Conservation (phyloP, 192 early-diverging fungal genomes). For the Coemansia aciculifera region DNA sequence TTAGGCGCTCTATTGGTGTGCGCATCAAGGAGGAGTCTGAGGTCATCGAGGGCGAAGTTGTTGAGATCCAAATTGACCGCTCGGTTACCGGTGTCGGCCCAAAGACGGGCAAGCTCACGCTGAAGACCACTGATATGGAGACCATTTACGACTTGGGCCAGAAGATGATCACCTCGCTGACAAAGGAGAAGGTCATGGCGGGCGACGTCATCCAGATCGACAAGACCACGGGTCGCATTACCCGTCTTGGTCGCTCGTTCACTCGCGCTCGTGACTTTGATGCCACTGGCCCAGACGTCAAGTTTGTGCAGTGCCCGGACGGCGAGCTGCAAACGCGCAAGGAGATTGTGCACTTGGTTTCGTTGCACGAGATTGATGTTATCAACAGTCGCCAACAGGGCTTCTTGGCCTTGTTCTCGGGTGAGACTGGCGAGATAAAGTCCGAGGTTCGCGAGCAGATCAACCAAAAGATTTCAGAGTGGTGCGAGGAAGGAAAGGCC, state of each 20-base stretch:
- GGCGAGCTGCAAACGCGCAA: conserved; percentile 97
- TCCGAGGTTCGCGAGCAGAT: conserved; percentile 96
- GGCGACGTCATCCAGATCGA: conserved; percentile 98
- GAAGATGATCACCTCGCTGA: conserved; percentile 97
- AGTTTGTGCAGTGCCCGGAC: conserved; percentile 98
- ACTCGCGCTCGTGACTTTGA: conserved; percentile 96
- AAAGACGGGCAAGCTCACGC: conserved; percentile 95
- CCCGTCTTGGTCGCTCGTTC: conserved; percentile 94
- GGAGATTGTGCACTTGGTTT: conserved; percentile 96
- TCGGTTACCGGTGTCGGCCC: conserved; percentile 87
- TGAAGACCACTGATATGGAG: conserved; percentile 99
- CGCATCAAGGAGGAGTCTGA: conserved; percentile 99
- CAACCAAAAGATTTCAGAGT: conserved; percentile 93
- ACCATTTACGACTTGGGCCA: conserved; percentile 98
- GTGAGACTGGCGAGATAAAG: conserved; percentile 98
- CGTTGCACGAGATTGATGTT: conserved; percentile 99
- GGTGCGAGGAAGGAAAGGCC: conserved; percentile 98
- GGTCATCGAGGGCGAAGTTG: conserved; percentile 97
- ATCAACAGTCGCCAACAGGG: conserved; percentile 98
- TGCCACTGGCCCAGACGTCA: conserved; percentile 94
- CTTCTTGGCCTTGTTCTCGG: conserved; percentile 95
- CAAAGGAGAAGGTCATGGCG: conserved; percentile 97
- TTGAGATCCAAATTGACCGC: conserved; percentile 96
- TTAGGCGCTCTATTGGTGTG: conserved; percentile 95
- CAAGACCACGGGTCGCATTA: conserved; percentile 96